phyloP scores from a whole-genome alignment of 768 basidiomycete species.

The Dioszegia crocea region DNA sequence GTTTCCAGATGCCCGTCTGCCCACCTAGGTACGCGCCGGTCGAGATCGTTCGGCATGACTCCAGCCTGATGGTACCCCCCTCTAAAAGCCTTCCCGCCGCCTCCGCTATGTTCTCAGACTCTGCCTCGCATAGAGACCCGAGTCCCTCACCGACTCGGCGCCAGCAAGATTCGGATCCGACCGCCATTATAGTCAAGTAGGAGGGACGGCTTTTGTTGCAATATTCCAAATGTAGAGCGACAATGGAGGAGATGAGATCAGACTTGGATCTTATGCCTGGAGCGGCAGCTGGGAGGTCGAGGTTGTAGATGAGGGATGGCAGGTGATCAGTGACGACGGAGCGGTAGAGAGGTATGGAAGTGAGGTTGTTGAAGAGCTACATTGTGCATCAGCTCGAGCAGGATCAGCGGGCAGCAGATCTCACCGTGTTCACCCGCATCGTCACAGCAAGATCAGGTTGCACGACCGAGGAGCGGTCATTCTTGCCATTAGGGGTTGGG shows the following conservation, averaged over 20 bases:
- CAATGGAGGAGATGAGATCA: neutral
- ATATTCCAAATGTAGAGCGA: neutral
- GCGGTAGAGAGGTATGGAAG: neutral
- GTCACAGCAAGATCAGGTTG: neutral
- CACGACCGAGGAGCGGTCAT: neutral
- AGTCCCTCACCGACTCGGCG: too few species aligned
- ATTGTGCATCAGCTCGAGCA: too few species aligned
- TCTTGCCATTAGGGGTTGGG: neutral
- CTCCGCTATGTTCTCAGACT: neutral
- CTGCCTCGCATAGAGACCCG: neutral
- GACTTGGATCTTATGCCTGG: neutral
- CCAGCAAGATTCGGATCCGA: too few species aligned
- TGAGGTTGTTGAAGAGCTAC: neutral
- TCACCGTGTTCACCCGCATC: neutral
- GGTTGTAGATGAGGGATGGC: neutral
- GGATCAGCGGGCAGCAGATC: too few species aligned
- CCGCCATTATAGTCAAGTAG: neutral
- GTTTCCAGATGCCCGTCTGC: neutral
- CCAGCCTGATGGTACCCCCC: neutral
- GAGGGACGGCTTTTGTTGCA: neutral
- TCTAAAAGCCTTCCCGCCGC: neutral
- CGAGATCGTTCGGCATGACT: neutral
- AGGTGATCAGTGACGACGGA: neutral
- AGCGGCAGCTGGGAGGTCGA: neutral
- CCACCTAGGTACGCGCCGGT: neutral